phyloP scores from a whole-genome alignment of 768 basidiomycete species.

The Tephrocybe sp. region DNA sequence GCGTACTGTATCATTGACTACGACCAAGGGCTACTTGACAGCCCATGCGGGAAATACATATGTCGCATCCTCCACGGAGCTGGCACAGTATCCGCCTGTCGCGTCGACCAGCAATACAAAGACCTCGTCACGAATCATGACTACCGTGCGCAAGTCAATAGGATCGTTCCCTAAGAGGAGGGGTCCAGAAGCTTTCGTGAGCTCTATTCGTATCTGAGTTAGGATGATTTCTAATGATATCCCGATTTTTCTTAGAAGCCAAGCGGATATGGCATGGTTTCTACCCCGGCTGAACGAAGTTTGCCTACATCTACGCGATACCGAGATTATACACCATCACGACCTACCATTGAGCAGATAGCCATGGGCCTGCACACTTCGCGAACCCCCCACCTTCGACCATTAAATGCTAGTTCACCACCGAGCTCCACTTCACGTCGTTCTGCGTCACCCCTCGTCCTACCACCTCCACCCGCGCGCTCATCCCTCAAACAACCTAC shows the following conservation, averaged over 20 bases:
- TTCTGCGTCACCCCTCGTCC: constrained; percentile 29
- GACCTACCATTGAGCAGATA: constrained; percentile 74
- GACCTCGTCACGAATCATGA: constrained; percentile 25
- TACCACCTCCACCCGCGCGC: constrained; percentile 58
- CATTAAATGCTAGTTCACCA: constrained; percentile 31
- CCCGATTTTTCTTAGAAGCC: constrained; percentile 10
- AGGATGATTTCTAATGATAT: not conserved
- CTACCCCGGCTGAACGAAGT: constrained; percentile 40
- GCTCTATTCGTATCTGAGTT: not conserved
- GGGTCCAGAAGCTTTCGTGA: constrained; percentile 17
- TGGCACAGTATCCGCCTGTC: constrained; percentile 2
- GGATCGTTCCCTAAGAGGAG: constrained; percentile 22
- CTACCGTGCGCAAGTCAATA: constrained; percentile 22
- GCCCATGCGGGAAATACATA: constrained; percentile 2
- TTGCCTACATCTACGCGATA: constrained; percentile 30
- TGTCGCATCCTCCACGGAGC: not conserved
- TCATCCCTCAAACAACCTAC: constrained; percentile 65
- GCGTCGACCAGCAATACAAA: constrained; percentile 12
- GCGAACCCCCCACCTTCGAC: constrained; percentile 69
- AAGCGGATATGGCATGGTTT: constrained; percentile 33
- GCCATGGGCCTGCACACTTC: constrained; percentile 81
- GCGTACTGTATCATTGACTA: constrained; percentile 14
- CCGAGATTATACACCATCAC: constrained; percentile 40
- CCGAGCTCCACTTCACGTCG: constrained; percentile 31
- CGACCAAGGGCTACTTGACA: constrained; percentile 6